Conservation (phyloP, 2,329 filamentous ascomycete species). For the Cytospora chrysosperma region DNA sequence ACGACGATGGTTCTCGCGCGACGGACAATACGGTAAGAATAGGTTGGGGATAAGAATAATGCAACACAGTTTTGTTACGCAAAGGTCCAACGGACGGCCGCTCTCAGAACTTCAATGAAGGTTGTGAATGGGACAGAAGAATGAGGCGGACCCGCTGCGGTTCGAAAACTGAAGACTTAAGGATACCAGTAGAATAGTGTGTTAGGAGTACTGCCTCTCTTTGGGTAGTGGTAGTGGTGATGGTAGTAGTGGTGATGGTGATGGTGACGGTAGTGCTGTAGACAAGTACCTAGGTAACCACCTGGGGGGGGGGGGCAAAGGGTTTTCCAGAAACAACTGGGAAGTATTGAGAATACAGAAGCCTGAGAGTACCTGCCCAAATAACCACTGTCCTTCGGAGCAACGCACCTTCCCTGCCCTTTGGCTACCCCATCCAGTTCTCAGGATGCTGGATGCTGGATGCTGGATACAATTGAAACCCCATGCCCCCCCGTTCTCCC, state of each 20-base stretch:
- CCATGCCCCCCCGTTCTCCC: neutral
- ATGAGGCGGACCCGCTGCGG: neutral
- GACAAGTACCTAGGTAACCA: neutral
- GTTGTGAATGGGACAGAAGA: neutral
- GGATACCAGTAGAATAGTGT: neutral
- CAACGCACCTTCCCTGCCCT: neutral
- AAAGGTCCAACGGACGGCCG: neutral
- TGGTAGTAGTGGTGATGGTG: neutral
- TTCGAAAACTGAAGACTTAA: neutral
- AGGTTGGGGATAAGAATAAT: constrained; percentile 4
- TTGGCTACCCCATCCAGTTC: neutral
- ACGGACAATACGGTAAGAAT: constrained; percentile 7
- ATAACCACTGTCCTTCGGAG: neutral
- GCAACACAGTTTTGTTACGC: neutral
- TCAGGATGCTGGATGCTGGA: too few relatives aligned
- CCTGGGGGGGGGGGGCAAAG: neutral
- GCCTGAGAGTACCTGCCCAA: neutral
- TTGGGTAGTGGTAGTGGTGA: neutral
- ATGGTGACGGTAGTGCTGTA: neutral
- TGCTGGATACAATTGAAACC: too few relatives aligned
- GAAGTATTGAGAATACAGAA: neutral
- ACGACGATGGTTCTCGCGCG: neutral
- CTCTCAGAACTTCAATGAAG: neutral
- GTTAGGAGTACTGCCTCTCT: neutral
- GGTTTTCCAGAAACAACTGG: neutral